A percentile compares a stretch with the other conserved stretches of the same genome.
phyloP scores from a whole-genome alignment of 176 grass and related monocot species.

The Triticum monococcum region DNA sequence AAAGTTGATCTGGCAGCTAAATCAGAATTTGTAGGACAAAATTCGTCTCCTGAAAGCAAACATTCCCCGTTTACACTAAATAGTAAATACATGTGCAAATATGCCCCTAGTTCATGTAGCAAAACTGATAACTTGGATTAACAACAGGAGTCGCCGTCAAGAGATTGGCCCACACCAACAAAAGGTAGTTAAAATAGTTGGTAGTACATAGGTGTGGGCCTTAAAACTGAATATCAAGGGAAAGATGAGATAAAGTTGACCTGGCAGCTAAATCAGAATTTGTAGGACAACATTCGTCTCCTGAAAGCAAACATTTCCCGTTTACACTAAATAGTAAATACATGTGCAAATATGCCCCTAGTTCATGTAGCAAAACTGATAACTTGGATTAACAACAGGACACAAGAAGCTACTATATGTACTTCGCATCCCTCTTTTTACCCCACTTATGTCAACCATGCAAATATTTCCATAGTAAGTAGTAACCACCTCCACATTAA shows the following conservation, averaged over 20 bases:
- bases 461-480: background rate
- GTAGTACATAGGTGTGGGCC: background rate
- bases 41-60: background rate
- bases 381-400: background rate
- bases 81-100: background rate
- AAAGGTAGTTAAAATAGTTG: background rate
- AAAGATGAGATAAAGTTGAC: slow-evolving; percentile 5
- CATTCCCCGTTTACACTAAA: background rate
- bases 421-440: background rate
- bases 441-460: background rate
- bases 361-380: background rate
- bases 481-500: background rate
- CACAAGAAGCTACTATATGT: background rate
- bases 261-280: background rate
- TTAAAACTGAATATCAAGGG: background rate
- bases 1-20: background rate
- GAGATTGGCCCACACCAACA: background rate
- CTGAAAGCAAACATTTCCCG: background rate
- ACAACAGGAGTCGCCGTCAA: background rate
- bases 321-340: background rate
- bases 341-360: background rate
- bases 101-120: background rate
- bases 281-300: background rate
- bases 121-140: background rate
- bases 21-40: background rate